phyloP scores from a whole-genome alignment of 2,329 filamentous ascomycete species.

The Ophiostoma angusticollis region DNA sequence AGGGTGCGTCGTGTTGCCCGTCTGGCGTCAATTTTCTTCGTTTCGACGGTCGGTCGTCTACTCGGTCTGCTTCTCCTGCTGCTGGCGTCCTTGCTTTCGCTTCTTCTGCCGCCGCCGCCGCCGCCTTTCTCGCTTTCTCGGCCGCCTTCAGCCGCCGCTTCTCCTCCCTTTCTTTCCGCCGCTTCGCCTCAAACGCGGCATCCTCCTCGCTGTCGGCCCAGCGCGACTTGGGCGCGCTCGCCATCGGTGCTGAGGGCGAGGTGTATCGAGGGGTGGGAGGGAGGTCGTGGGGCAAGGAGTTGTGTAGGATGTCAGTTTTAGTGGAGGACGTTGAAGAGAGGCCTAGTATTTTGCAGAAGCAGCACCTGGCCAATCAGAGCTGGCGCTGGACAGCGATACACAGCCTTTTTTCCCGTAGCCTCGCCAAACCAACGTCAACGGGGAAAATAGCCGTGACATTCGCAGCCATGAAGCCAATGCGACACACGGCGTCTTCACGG shows the following conservation, averaged over 20 bases:
- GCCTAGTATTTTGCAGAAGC: no score
- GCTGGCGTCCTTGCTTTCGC: constrained; percentile 6
- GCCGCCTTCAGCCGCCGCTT: constrained; percentile 70
- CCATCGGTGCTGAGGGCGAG: constrained; percentile 33
- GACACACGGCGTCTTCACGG: no score
- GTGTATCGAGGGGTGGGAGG: no score
- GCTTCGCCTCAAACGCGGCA: constrained; percentile 55
- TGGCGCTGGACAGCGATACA: not conserved
- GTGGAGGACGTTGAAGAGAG: not conserved
- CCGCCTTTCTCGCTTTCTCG: constrained; percentile 24
- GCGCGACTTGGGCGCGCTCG: constrained; percentile 55
- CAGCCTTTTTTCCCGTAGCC: not conserved
- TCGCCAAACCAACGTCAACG: not conserved
- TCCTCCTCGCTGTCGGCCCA: constrained; percentile 85
- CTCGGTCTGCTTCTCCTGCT: constrained; percentile 15
- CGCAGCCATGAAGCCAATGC: no score
- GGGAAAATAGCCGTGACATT: no score
- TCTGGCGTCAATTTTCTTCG: constrained; percentile 47
- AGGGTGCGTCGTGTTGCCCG: constrained; percentile 16
- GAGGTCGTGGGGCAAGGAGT: not conserved
- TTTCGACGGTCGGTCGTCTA: constrained; percentile 40
- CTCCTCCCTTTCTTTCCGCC: constrained; percentile 74
- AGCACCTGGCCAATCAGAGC: constrained; percentile 1
- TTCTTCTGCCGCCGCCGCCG: constrained; percentile 21
- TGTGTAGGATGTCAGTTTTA: not conserved